Conservation (phyloP, 2,329 filamentous ascomycete species). For the Nectriaceae sp. region DNA sequence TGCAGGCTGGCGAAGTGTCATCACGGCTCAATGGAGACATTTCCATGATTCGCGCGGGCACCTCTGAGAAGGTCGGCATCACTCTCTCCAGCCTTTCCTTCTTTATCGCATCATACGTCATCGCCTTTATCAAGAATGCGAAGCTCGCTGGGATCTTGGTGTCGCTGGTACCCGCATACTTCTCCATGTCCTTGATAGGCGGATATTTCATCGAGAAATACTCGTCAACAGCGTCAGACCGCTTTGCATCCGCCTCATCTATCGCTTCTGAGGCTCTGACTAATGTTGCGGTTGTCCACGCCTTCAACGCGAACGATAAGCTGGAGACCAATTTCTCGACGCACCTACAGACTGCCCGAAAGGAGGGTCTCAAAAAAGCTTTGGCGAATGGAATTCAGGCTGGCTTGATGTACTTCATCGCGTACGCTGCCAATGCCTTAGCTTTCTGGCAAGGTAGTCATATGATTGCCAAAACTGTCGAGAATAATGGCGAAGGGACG, state of each 20-base stretch:
- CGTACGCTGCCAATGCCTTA: slow-evolving; percentile 64
- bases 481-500: slow-evolving; percentile 31
- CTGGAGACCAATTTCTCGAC: slow-evolving; percentile 3
- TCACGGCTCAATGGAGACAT: slow-evolving; percentile 68
- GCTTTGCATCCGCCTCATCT: slow-evolving; percentile 56
- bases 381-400: slow-evolving; percentile 55
- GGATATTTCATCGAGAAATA: too few relatives aligned
- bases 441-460: slow-evolving; percentile 67
- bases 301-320: slow-evolving; percentile 56
- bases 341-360: slow-evolving; percentile 41
- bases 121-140: slow-evolving; percentile 65
- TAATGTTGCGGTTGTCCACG: slow-evolving; percentile 62
- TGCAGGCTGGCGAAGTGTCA: slow-evolving; percentile 63
- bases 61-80: slow-evolving; percentile 70
- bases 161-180: slow-evolving; percentile 61
- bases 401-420: slow-evolving; percentile 64
- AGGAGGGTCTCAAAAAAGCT: slow-evolving; percentile 57
- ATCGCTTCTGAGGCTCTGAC: slow-evolving; percentile 63
- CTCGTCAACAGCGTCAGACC: too few relatives aligned
- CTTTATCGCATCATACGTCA: slow-evolving; percentile 66
- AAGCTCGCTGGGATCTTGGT: slow-evolving; percentile 64
- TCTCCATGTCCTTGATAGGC: too few relatives aligned
- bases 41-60: slow-evolving; percentile 66
- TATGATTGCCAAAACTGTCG: slow-evolving; percentile 43
- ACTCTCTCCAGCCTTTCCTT: slow-evolving; percentile 63